phyloP scores from a whole-genome alignment of 1,284 basidiomycete species.

The Rhodotorula sp. region DNA sequence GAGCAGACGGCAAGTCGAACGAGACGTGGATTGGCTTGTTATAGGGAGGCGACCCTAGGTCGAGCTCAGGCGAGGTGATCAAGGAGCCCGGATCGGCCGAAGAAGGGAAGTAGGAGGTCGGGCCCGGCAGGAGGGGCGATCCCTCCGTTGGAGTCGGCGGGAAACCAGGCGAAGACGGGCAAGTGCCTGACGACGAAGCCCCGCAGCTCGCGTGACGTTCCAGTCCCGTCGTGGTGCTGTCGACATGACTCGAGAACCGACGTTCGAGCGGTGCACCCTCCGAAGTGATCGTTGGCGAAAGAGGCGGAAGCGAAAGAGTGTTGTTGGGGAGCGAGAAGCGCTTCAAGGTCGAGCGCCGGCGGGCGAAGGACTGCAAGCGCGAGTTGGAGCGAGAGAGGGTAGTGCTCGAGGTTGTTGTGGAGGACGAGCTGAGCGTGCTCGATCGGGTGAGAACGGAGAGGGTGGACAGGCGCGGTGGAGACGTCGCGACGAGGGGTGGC shows the following conservation, averaged over 20 bases:
- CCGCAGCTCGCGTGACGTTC: background rate
- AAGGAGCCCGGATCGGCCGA: background rate
- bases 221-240: background rate
- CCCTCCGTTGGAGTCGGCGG: background rate
- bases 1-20: too few relatives aligned
- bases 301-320: background rate
- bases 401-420: background rate
- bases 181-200: background rate
- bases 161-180: background rate
- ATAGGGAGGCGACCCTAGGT: background rate
- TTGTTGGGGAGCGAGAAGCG: slow-evolving; percentile 4
- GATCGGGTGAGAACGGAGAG: background rate
- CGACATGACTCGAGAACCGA: background rate
- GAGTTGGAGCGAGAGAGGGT: background rate
- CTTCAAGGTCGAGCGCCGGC: background rate
- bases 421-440: background rate
- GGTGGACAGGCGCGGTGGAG: background rate
- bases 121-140: background rate
- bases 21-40: background rate
- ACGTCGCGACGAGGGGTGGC: slow-evolving; percentile 5
- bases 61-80: background rate
- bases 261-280: background rate
- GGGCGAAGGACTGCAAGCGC: slow-evolving; percentile 8
- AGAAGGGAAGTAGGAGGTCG: background rate
- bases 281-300: background rate